phyloP scores from a whole-genome alignment of 2,329 filamentous ascomycete genomes.

The Tympanopsis confertula region DNA sequence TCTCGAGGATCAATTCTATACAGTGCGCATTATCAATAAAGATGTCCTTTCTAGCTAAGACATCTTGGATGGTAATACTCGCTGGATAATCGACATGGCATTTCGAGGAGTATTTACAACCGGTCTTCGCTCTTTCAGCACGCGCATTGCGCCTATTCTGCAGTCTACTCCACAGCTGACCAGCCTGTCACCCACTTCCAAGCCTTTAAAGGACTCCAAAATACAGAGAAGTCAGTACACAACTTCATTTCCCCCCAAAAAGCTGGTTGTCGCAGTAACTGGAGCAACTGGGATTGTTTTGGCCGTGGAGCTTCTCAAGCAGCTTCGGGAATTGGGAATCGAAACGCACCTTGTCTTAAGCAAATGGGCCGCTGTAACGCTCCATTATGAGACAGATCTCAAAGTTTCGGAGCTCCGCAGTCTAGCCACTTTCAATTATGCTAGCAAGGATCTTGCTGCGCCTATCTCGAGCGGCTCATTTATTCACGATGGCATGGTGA shows the following conservation, averaged over 20 bases:
- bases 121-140: no score
- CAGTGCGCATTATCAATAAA: no score
- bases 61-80: no score
- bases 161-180: no score
- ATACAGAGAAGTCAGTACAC: no score
- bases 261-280: conserved; percentile 34
- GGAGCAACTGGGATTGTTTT: conserved; percentile 33
- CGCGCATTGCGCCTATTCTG: no score
- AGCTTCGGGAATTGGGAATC: conserved; percentile 25
- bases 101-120: no score
- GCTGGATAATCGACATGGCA: no score
- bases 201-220: no score
- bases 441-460: conserved; percentile 28
- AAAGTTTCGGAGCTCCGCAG: conserved; percentile 20
- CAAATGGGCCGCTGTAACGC: conserved; percentile 34
- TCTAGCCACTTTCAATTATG: conserved; percentile 24
- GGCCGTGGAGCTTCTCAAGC: conserved; percentile 26
- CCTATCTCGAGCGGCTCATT: conserved; percentile 31
- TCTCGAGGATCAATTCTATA: no score
- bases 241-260: conserved; percentile 3
- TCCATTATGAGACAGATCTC: conserved; percentile 32
- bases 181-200: no score
- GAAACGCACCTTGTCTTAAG: conserved; percentile 34
- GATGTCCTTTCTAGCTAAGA: no score
- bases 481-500: conserved; percentile 30